Conservation (phyloP, 2,329 filamentous ascomycete genomes). For the Neoscytalidium dimidiatum region DNA sequence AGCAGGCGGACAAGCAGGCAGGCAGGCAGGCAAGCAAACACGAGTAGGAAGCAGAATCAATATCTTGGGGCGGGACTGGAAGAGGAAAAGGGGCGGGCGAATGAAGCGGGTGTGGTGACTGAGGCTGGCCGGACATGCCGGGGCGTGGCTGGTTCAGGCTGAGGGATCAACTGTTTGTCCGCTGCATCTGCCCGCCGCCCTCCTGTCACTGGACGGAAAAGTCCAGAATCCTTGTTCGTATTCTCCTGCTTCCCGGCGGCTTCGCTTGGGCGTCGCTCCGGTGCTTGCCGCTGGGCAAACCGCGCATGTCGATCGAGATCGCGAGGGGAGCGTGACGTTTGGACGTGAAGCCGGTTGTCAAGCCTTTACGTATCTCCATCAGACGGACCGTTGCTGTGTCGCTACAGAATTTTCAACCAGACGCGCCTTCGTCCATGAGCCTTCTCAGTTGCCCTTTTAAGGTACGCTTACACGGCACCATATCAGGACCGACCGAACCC, state of each 20-base stretch:
- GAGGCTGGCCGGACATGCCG: background rate
- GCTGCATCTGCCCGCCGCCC: background rate
- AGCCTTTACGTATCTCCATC: background rate
- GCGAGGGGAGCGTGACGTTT: background rate
- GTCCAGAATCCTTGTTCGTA: background rate
- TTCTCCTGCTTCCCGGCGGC: background rate
- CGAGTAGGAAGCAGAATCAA: background rate
- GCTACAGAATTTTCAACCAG: too few species aligned
- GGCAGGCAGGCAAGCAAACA: background rate
- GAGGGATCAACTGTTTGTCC: background rate
- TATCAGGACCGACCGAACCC: background rate
- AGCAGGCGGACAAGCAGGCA: too few species aligned
- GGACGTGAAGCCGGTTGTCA: background rate
- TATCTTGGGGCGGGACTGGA: background rate
- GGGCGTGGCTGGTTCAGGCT: background rate
- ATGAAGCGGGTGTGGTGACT: background rate
- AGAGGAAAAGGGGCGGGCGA: background rate
- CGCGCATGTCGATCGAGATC: background rate
- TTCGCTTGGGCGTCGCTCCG: slow-evolving; percentile 5
- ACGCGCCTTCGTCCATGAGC: background rate
- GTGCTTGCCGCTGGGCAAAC: background rate
- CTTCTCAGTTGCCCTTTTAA: background rate
- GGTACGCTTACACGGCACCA: background rate
- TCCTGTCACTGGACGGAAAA: background rate
- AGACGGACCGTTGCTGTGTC: too few species aligned